Conservation (phyloP, 257 asterid species). For the Solanum okadae region DNA sequence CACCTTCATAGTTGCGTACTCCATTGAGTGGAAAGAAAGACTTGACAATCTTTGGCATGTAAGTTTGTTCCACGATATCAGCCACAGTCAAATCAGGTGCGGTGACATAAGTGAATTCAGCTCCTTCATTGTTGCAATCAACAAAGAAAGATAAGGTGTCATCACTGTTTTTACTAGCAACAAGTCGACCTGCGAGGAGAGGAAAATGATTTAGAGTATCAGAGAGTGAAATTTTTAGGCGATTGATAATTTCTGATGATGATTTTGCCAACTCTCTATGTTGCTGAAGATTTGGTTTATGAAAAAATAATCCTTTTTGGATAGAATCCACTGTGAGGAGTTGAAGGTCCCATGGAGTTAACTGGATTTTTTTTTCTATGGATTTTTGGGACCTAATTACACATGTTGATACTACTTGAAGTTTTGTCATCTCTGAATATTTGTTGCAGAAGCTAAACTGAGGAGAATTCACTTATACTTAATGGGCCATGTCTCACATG, state of each 20-base stretch:
- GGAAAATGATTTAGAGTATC: slow-evolving; percentile 36
- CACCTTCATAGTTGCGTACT: slow-evolving; percentile 15
- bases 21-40: slow-evolving; percentile 32
- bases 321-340: slow-evolving; percentile 14
- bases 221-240: slow-evolving; percentile 39
- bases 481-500: background rate
- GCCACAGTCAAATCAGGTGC: slow-evolving; percentile 3
- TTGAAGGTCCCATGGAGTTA: slow-evolving; percentile 32
- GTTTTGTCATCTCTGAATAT: background rate
- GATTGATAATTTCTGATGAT: background rate
- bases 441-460: background rate
- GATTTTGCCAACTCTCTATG: background rate
- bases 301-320: slow-evolving; percentile 31
- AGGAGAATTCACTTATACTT: background rate
- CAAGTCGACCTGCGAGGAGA: slow-evolving; percentile 48
- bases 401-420: slow-evolving; percentile 8
- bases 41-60: slow-evolving; percentile 10
- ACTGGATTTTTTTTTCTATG: background rate
- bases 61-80: slow-evolving; percentile 10
- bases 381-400: background rate
- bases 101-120: slow-evolving; percentile 20
- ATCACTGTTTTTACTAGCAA: slow-evolving; percentile 1
- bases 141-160: slow-evolving; percentile 9
- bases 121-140: slow-evolving; percentile 36
- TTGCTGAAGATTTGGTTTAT: slow-evolving; percentile 15